These are phyloP conservation scores for Dorcoceras hygrometricum DNA, from an alignment of 257 asterid genomes.

Conservation along the genomic window DNA sequence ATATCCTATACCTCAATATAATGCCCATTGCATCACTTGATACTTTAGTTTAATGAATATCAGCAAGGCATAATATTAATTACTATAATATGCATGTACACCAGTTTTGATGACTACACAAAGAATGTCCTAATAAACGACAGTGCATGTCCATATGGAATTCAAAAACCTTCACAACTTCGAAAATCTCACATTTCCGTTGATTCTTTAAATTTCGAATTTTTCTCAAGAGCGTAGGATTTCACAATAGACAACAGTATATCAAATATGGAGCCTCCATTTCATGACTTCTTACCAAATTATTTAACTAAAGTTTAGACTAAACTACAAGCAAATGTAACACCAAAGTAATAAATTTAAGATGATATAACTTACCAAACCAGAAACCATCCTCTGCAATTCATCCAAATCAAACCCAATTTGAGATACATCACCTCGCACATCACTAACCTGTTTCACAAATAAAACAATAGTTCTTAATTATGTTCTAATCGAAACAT, in stretches of 20 bases:
- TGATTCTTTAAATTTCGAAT: no score
- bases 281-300: conserved; percentile 10
- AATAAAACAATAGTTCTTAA: conserved; percentile 15
- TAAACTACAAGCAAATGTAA: background rate
- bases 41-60: no score
- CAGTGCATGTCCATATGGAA: no score
- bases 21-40: no score
- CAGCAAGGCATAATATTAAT: no score
- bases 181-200: no score
- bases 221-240: background rate
- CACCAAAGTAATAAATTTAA: background rate
- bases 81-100: no score
- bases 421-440: conserved; percentile 58
- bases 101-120: no score
- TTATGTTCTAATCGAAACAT: conserved; percentile 2
- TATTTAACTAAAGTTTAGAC: background rate
- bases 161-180: no score
- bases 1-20: no score
- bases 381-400: conserved; percentile 56
- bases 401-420: conserved; percentile 53
- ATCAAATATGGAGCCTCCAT: background rate
- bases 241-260: background rate
- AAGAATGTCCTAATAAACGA: no score
- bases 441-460: conserved; percentile 57
- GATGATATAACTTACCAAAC: conserved; percentile 53